phyloP scores from a whole-genome alignment of 352 stramenopile species.

The Phytophthora pistaciae region DNA sequence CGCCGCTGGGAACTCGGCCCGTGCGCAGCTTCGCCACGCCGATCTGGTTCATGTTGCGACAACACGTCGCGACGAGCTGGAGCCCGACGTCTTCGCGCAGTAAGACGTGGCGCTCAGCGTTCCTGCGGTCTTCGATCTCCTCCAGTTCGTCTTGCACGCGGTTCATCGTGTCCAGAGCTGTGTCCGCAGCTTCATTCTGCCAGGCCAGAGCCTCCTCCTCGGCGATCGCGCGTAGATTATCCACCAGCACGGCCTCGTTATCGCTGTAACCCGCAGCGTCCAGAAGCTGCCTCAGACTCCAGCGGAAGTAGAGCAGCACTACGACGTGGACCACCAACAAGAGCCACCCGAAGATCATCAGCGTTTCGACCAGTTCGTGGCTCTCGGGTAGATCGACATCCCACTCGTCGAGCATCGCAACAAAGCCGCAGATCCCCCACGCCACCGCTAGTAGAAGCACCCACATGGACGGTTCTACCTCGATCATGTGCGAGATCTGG shows the following conservation, averaged over 20 bases:
- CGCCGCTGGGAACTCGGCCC: conserved; percentile 8
- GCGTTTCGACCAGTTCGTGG: conserved; percentile 40
- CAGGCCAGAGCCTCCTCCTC: conserved; percentile 26
- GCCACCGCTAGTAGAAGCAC: conserved; percentile 53
- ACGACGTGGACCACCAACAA: conserved; percentile 41
- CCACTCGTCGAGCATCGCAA: conserved; percentile 18
- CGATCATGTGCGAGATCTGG: conserved; percentile 82
- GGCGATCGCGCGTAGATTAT: conserved; percentile 20
- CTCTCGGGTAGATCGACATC: conserved; percentile 24
- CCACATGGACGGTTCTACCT: conserved; percentile 74
- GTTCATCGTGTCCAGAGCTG: conserved; percentile 27
- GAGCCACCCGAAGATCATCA: conserved; percentile 39
- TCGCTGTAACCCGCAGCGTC: conserved; percentile 34
- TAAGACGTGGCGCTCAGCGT: conserved; percentile 16
- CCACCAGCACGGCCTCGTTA: conserved; percentile 4
- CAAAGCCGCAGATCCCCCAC: conserved; percentile 43
- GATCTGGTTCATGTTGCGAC: conserved; percentile 15
- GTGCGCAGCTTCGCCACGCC: conserved; percentile 4
- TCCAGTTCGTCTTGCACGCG: conserved; percentile 29
- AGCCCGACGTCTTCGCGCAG: conserved; percentile 28
- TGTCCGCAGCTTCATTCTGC: conserved; percentile 23
- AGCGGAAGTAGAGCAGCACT: conserved; percentile 50
- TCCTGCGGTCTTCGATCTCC: conserved; percentile 25
- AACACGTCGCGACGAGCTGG: conserved; percentile 31
- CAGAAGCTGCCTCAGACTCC: conserved; percentile 39